phyloP scores from a whole-genome alignment of 2,329 filamentous ascomycete species.

The Aureobasidium mangrovei region DNA sequence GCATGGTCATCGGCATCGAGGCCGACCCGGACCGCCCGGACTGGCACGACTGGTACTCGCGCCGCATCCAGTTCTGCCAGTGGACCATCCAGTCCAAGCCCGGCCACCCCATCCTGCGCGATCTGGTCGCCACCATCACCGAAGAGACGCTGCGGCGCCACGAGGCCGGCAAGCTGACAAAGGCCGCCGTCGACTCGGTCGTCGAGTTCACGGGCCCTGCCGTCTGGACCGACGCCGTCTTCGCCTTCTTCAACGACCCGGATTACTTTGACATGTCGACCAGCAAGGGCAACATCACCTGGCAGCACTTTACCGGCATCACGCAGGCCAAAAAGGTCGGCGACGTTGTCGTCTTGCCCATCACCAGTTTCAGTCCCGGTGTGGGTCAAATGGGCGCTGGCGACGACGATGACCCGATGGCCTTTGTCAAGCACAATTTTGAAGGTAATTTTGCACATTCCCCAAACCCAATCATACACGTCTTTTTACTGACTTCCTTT shows the following conservation, averaged over 20 bases:
- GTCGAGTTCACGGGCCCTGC: conserved; percentile 93
- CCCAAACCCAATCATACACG: conserved; percentile 12
- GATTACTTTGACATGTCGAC: conserved; percentile 75
- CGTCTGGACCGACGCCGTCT: conserved; percentile 86
- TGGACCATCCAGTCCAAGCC: conserved; percentile 98
- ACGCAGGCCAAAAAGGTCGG: conserved; percentile 75
- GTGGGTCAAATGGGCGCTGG: conserved; percentile 87
- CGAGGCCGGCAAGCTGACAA: conserved; percentile 54
- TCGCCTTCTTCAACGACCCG: conserved; percentile 86
- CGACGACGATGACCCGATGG: conserved; percentile 85
- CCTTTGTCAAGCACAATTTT: conserved; percentile 95
- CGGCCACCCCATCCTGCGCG: conserved; percentile 82
- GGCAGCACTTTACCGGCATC: conserved; percentile 83
- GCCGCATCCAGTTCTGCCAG: conserved; percentile 95
- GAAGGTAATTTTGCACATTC: conserved; percentile 55
- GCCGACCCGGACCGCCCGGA: conserved; percentile 88
- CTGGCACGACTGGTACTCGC: conserved; percentile 93
- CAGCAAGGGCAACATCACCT: conserved; percentile 67
- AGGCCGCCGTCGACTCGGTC: conserved; percentile 52
- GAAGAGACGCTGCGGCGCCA: conserved; percentile 70
- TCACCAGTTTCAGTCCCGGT: conserved; percentile 94
- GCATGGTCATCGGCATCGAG: conserved; percentile 88
- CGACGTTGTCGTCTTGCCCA: conserved; percentile 86
- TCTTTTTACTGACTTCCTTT: conserved; percentile 11
- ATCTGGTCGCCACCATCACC: conserved; percentile 80